Base-by-base conservation (phyloP, 78 protist species). In the Capsaspora owczarzaki region DNA sequence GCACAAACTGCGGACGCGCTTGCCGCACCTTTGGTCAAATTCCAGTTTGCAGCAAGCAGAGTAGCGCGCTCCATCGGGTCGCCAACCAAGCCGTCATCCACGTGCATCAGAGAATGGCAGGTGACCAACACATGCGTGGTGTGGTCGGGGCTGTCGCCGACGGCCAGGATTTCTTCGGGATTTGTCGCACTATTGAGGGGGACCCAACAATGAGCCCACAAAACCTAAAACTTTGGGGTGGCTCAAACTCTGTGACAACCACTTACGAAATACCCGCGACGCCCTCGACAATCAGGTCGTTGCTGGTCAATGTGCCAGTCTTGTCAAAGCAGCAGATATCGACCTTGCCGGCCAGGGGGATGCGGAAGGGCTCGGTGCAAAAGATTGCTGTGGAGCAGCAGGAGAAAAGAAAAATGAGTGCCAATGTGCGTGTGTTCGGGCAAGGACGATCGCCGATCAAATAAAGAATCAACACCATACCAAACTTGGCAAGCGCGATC, bases 361-460 rank as follows among this genome's bases (percentile, higher is more conserved):
- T 96, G 40, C 99, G 89, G 86, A 97, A 98, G 8, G 99, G 99
- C 89, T 98, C 99, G 29, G 99, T 98, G 89, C 99, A 98, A 82
- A 92, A 98, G 61, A 98, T 82, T 42, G 90, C 85, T 29, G 5
- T 6, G 33, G 37, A 25, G 27, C 0, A 0, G 53, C n/a, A 49
- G n/a, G 56, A 10, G n/a, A 56, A 56, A 56, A 25, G 66, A 16
- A 56, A 16, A 12, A 22, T 0, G 61, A 74, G 35, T 10, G 3
- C 16, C 35, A 61, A 19, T 31, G 16, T 10, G n/a, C n/a, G 10
- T 61, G 69, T 61, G 35, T 22, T 10, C 29, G n/a, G 33, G 66
- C n/a, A 29, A 16, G 29, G 25, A 25, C 35, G 25, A 56, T 12
- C 25, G 35, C n/a, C 66, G 25, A 25, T 4, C 66, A 25, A 61